phyloP scores from a whole-genome alignment of 2,329 filamentous ascomycete genomes.

The Pseudocercospora crystallina region DNA sequence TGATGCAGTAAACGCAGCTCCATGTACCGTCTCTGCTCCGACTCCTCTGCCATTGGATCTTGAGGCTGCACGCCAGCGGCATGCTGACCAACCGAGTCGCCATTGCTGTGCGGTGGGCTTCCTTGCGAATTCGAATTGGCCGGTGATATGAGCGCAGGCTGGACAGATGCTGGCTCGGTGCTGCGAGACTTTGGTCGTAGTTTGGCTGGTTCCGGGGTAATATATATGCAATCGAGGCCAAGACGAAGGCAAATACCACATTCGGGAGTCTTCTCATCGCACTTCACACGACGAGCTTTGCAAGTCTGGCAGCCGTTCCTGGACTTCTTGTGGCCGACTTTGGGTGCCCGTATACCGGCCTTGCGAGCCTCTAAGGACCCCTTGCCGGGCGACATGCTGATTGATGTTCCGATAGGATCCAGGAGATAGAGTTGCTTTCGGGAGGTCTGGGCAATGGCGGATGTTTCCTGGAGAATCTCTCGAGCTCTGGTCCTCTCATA shows the following conservation, averaged over 20 bases:
- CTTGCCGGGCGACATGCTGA: slow-evolving; percentile 17
- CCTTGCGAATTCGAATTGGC: slow-evolving; percentile 17
- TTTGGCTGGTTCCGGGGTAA: slow-evolving; percentile 18
- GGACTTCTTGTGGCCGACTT: slow-evolving; percentile 52
- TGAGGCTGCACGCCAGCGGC: slow-evolving; percentile 4
- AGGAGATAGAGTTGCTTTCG: not conserved
- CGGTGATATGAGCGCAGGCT: slow-evolving; percentile 14
- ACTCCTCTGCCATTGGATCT: slow-evolving; percentile 17
- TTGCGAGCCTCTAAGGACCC: slow-evolving; percentile 12
- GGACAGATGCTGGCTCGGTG: slow-evolving; percentile 9
- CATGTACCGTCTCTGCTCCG: slow-evolving; percentile 23
- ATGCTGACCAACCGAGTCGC: slow-evolving; percentile 7
- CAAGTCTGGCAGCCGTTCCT: slow-evolving; percentile 57
- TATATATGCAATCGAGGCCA: slow-evolving; percentile 52
- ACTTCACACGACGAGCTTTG: slow-evolving; percentile 57
- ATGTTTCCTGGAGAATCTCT: too few relatives aligned
- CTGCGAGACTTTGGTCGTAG: slow-evolving; percentile 19
- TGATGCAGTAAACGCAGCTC: slow-evolving; percentile 27
- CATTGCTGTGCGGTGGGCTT: slow-evolving; percentile 15
- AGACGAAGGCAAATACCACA: slow-evolving; percentile 52
- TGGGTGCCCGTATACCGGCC: slow-evolving; percentile 23
- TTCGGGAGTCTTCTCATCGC: slow-evolving; percentile 53
- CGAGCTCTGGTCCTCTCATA: too few relatives aligned
- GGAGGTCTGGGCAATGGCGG: too few relatives aligned
- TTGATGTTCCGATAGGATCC: slow-evolving; percentile 3